Conservation (phyloP, 176 grass and related monocot genomes). For the Panicum miliaceum region DNA sequence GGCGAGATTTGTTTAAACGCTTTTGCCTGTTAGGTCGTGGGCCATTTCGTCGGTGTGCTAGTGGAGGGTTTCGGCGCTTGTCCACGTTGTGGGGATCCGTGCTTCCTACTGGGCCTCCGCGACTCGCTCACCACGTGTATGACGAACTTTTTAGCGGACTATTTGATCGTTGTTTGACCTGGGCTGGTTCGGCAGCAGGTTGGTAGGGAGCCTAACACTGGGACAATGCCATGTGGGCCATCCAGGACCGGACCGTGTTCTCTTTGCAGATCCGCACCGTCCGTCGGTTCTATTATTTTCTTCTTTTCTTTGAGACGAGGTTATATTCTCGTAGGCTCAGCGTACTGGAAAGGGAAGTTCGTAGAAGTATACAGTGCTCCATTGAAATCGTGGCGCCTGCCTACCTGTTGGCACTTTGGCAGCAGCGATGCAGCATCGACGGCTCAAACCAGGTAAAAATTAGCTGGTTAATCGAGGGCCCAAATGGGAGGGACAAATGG, state of each 20-base stretch:
- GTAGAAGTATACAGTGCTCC: not conserved
- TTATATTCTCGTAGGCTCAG: not conserved
- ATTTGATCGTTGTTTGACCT: conserved; percentile 29
- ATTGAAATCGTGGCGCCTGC: not conserved
- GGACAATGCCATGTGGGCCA: conserved; percentile 33
- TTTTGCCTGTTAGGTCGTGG: not conserved
- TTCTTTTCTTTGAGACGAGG: not conserved
- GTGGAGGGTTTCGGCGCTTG: not conserved
- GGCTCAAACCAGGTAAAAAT: not conserved
- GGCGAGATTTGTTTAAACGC: not conserved
- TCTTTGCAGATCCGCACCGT: conserved; percentile 30
- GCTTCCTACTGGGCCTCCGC: not conserved
- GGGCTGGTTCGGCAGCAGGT: conserved; percentile 30
- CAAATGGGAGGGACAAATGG: no score
- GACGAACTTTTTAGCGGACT: not conserved
- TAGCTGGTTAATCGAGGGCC: not conserved
- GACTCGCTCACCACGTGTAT: conserved; percentile 28
- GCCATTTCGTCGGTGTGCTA: conserved; percentile 1
- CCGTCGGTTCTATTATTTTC: not conserved
- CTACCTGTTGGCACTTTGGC: not conserved
- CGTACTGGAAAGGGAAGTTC: not conserved
- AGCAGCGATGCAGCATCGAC: not conserved
- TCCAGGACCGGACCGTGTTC: not conserved
- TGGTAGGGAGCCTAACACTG: conserved; percentile 40
- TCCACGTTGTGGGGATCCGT: conserved; percentile 16